A percentile compares a stretch with the other conserved stretches of the same genome.
phyloP scores from a whole-genome alignment of 2,329 filamentous ascomycete genomes.

The Penicillium sp. region DNA sequence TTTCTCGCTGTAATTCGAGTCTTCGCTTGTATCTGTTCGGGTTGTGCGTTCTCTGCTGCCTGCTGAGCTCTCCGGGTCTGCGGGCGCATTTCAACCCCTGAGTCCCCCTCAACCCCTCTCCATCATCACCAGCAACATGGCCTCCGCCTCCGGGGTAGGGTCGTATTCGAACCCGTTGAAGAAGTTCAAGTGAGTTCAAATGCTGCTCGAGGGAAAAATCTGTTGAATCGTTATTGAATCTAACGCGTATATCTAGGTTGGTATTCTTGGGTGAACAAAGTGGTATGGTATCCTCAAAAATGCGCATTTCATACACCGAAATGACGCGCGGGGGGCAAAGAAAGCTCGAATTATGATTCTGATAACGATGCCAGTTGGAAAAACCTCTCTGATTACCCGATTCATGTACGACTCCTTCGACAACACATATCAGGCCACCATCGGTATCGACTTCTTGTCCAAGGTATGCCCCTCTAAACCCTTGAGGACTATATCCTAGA shows the following conservation, averaged over 20 bases:
- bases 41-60: conserved; percentile 1
- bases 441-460: conserved; percentile 98
- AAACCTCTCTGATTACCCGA: conserved; percentile 96
- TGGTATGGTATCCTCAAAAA: conserved; percentile 62
- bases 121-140: conserved; percentile 64
- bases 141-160: conserved; percentile 71
- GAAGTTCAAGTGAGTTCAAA: conserved; percentile 87
- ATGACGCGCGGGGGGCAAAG: neutral
- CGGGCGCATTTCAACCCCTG: conserved; percentile 31
- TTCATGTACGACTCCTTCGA: conserved; percentile 99
- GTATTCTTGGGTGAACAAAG: conserved; percentile 99
- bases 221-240: conserved; percentile 30
- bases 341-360: conserved; percentile 14
- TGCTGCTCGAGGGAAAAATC: neutral
- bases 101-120: conserved; percentile 19
- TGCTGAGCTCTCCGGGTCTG: conserved; percentile 3
- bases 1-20: conserved; percentile 6
- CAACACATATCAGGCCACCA: conserved; percentile 99
- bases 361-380: conserved; percentile 71
- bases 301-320: conserved; percentile 8
- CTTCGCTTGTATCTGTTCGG: neutral
- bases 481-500: neutral
- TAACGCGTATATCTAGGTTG: conserved; percentile 62
- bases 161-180: conserved; percentile 99
- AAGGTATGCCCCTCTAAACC: conserved; percentile 66